Conservation (phyloP, 306 rosid genomes). For the Argentina anserina region DNA sequence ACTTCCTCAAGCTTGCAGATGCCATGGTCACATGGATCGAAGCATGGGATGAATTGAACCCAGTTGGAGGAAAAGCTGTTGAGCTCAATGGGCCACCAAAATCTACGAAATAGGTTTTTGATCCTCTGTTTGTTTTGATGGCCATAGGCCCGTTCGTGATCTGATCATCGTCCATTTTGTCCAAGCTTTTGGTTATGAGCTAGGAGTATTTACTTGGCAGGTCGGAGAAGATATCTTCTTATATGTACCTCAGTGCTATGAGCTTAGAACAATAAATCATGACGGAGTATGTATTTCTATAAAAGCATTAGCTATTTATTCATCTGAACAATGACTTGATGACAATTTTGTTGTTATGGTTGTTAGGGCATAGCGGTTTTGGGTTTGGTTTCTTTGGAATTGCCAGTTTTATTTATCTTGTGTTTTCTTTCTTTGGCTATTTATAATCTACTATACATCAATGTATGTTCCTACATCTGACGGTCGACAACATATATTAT, state of each 20-base stretch:
- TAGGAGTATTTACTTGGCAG: slow-evolving; percentile 29
- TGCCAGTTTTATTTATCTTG: neutral
- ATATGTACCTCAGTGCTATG: slow-evolving; percentile 2
- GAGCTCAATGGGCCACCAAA: slow-evolving; percentile 6
- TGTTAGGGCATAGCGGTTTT: neutral
- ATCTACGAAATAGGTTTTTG: slow-evolving; percentile 32
- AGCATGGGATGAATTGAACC: slow-evolving; percentile 77
- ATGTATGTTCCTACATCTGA: too few relatives aligned
- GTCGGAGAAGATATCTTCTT: slow-evolving; percentile 31
- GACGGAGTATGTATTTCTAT: slow-evolving; percentile 13
- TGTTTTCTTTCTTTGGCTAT: neutral
- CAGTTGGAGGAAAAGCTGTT: slow-evolving; percentile 31
- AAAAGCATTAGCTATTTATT: slow-evolving; percentile 21
- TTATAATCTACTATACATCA: too few relatives aligned
- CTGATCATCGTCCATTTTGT: slow-evolving; percentile 21
- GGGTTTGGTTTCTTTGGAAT: neutral
- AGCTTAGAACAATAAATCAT: slow-evolving; percentile 30
- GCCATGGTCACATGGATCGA: slow-evolving; percentile 86
- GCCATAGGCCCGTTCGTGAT: slow-evolving; percentile 14
- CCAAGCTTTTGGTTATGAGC: slow-evolving; percentile 30
- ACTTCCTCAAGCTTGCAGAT: slow-evolving; percentile 69
- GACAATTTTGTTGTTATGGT: neutral
- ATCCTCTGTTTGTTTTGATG: slow-evolving; percentile 10
- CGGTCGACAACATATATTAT: too few relatives aligned
- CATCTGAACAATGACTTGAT: neutral